These are phyloP conservation scores for Rosa persica DNA, from an alignment of 306 rosid genomes.

Conservation along the genomic window DNA sequence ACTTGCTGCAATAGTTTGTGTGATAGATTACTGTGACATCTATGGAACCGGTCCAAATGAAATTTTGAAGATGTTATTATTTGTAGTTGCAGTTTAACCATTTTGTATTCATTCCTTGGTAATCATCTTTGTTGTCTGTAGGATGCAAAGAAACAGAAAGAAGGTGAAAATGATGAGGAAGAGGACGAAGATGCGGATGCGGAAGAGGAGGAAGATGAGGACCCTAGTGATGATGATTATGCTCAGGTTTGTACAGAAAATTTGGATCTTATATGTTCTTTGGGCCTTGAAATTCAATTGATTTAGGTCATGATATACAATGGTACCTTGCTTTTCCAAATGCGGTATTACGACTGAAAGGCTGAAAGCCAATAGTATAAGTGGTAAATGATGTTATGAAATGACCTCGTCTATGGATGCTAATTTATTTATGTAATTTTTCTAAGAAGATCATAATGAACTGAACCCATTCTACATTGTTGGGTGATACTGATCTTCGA, in stretches of 20 bases:
- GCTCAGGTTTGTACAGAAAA: background rate
- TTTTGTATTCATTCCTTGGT: background rate
- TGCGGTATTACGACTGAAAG: background rate
- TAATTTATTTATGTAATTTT: background rate
- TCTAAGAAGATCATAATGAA: background rate
- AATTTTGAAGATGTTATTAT: background rate
- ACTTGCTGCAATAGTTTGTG: background rate
- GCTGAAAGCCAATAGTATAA: background rate
- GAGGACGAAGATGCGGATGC: background rate
- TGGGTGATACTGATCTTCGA: background rate
- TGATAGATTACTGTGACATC: background rate
- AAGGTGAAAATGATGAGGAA: constrained; percentile 22
- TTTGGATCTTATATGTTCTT: background rate
- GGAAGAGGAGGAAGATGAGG: constrained; percentile 4
- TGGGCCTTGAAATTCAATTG: background rate
- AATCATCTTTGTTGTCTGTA: constrained; percentile 1
- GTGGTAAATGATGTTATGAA: background rate
- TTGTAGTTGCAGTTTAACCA: background rate
- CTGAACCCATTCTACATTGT: background rate
- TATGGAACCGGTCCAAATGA: background rate
- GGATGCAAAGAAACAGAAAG: constrained; percentile 16
- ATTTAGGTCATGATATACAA: background rate
- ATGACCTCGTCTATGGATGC: background rate
- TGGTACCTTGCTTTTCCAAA: background rate
- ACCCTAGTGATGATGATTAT: constrained; percentile 14